Percentiles rank a stretch among this genome's conserved stretches.
phyloP scores from a whole-genome alignment of 78 protist genomes.

The Monosiga brevicollis region DNA sequence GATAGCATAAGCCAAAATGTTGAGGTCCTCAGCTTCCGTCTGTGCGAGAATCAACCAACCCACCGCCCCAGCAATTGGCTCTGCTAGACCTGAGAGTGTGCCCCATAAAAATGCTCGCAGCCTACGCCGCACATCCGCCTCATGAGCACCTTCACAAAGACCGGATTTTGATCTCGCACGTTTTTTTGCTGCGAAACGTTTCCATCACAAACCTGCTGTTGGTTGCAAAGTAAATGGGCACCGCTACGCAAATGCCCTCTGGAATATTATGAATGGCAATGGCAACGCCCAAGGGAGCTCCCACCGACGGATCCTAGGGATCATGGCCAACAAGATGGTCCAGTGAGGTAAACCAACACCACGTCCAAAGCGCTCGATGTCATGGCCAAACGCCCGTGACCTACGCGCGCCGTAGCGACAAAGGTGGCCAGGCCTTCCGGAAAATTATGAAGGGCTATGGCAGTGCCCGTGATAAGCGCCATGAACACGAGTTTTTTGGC shows the following conservation, averaged over 20 bases:
- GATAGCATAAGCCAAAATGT: slow-evolving; percentile 20
- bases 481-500: not conserved
- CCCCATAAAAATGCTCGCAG: slow-evolving; percentile 44
- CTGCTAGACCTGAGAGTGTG: slow-evolving; percentile 40
- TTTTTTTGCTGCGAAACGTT: too few relatives aligned
- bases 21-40: not conserved
- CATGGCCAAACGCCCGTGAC: not conserved
- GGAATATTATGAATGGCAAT: slow-evolving; percentile 67
- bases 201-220: not conserved
- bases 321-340: too few relatives aligned
- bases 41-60: slow-evolving; percentile 31
- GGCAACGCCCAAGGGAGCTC: slow-evolving; percentile 14
- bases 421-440: slow-evolving; percentile 78
- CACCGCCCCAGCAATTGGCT: slow-evolving; percentile 46
- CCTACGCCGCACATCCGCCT: not conserved
- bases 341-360: not conserved
- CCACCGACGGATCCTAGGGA: not conserved
- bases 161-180: too few relatives aligned
- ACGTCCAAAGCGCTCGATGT: not conserved
- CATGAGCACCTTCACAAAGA: slow-evolving; percentile 15
- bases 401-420: slow-evolving; percentile 19
- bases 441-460: slow-evolving; percentile 59
- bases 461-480: slow-evolving; percentile 46
- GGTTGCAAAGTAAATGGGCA: slow-evolving; percentile 59
- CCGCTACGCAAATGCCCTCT: slow-evolving; percentile 54